A percentile compares a stretch with the other conserved stretches of the same genome.
These are phyloP conservation scores for Phylloporus scabripes DNA, from an alignment of 768 basidiomycete species.

Conservation along the genomic window DNA sequence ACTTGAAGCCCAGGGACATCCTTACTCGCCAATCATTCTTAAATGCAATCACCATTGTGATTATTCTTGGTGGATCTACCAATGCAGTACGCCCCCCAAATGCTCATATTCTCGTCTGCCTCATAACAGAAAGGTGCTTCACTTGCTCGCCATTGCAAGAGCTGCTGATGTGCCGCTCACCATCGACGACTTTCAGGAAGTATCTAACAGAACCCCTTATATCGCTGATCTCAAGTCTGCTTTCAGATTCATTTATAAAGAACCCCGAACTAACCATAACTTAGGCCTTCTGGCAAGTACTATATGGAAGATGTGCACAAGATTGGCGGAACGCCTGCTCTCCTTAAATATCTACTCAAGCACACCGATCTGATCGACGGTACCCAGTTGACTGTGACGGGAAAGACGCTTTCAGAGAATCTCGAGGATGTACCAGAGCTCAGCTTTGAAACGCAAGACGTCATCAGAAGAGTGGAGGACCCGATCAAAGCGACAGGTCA, in stretches of 20 bases:
- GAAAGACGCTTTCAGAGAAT: slow-evolving; percentile 86
- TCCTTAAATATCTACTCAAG: slow-evolving; percentile 78
- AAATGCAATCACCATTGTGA: slow-evolving; percentile 79
- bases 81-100: slow-evolving; percentile 57
- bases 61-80: slow-evolving; percentile 80
- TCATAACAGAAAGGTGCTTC: slow-evolving; percentile 53
- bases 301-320: slow-evolving; percentile 89
- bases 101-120: neutral
- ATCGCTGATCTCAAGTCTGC: slow-evolving; percentile 74
- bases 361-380: slow-evolving; percentile 78
- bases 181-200: slow-evolving; percentile 82
- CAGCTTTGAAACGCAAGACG: slow-evolving; percentile 68
- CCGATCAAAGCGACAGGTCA: slow-evolving; percentile 89
- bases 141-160: slow-evolving; percentile 80
- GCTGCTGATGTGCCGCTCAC: slow-evolving; percentile 68
- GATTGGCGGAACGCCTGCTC: slow-evolving; percentile 78
- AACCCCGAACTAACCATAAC: slow-evolving; percentile 3
- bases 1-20: slow-evolving; percentile 80
- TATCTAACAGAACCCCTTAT: slow-evolving; percentile 76
- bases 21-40: slow-evolving; percentile 67
- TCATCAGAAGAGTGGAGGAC: slow-evolving; percentile 64
- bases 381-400: slow-evolving; percentile 82
- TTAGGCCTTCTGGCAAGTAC: slow-evolving; percentile 77
- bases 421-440: slow-evolving; percentile 70
- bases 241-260: slow-evolving; percentile 12